Percentiles rank a stretch among this genome's conserved stretches.
phyloP scores from a whole-genome alignment of 2,329 filamentous ascomycete species.

The Onygenales sp. region DNA sequence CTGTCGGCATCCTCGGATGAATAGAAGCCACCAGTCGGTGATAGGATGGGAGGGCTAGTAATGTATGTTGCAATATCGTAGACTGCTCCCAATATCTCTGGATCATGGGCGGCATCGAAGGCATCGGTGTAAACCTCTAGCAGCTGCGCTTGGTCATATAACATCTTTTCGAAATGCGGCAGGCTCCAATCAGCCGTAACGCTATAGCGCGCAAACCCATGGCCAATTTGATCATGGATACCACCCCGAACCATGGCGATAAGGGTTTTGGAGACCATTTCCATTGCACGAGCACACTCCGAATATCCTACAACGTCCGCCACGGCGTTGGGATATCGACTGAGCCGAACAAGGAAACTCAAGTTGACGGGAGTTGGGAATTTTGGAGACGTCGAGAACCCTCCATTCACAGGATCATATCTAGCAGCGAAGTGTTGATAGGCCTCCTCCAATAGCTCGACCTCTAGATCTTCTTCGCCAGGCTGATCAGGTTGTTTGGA shows the following conservation, averaged over 20 bases:
- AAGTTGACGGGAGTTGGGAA: constrained; percentile 84
- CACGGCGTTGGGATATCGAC: constrained; percentile 61
- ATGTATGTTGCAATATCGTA: constrained; percentile 83
- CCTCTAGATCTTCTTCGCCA: constrained; percentile 62
- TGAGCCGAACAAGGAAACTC: constrained; percentile 67
- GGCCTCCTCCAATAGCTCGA: constrained; percentile 87
- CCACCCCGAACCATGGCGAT: constrained; percentile 65
- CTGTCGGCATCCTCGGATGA: constrained; percentile 90
- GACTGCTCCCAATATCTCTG: constrained; percentile 67
- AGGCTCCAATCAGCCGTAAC: constrained; percentile 87
- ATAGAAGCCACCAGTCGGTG: constrained; percentile 64
- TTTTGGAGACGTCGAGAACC: constrained; percentile 74
- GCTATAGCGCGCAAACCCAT: constrained; percentile 76
- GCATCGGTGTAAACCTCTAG: constrained; percentile 78
- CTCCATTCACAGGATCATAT: constrained; percentile 70
- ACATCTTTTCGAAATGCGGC: constrained; percentile 95
- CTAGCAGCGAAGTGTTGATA: constrained; percentile 68
- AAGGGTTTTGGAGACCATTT: constrained; percentile 74
- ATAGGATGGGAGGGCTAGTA: constrained; percentile 58
- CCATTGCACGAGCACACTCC: constrained; percentile 62
- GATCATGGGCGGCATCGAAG: constrained; percentile 59
- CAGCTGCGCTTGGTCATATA: constrained; percentile 84
- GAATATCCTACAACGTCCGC: constrained; percentile 77
- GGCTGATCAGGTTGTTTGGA: constrained; percentile 31
- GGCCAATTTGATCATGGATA: constrained; percentile 65